These are phyloP conservation scores for Bisporella sp. DNA, from an alignment of 2,329 filamentous ascomycete species.

Conservation along the genomic window DNA sequence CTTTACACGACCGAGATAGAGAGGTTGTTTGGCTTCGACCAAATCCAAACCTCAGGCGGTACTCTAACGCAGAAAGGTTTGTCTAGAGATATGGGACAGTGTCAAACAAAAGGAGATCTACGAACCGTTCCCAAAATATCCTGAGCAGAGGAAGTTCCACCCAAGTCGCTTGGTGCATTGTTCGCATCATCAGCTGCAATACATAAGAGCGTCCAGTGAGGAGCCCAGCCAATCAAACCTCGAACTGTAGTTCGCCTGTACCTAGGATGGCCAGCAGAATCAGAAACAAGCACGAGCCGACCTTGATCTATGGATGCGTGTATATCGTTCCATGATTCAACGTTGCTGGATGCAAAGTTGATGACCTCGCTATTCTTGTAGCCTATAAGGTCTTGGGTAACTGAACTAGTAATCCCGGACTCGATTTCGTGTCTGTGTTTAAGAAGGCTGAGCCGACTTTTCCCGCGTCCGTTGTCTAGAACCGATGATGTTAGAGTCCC, in stretches of 20 bases:
- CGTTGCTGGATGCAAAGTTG: slow-evolving; percentile 81
- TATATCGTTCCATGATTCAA: slow-evolving; percentile 91
- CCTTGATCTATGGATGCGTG: slow-evolving; percentile 69
- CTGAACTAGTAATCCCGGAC: slow-evolving; percentile 87
- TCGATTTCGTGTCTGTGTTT: slow-evolving; percentile 91
- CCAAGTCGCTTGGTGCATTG: slow-evolving; percentile 21
- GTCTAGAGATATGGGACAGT: no score
- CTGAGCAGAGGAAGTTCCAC: slow-evolving; percentile 40
- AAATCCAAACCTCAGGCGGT: no score
- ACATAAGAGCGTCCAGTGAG: slow-evolving; percentile 88
- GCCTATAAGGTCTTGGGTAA: slow-evolving; percentile 88
- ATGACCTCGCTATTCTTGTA: slow-evolving; percentile 60
- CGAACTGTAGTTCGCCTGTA: slow-evolving; percentile 85
- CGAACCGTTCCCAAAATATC: slow-evolving; percentile 39
- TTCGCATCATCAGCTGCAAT: slow-evolving; percentile 72
- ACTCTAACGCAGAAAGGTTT: no score
- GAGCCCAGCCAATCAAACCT: slow-evolving; percentile 90
- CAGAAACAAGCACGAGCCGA: slow-evolving; percentile 79
- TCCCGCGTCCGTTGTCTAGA: slow-evolving; percentile 86
- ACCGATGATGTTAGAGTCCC: slow-evolving; percentile 83
- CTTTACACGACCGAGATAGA: no score
- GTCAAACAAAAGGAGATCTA: slow-evolving; percentile 4
- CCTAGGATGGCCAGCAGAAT: slow-evolving; percentile 85
- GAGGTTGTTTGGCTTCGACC: no score
- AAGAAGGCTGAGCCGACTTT: slow-evolving; percentile 78